Base-by-base conservation (phyloP, 202 grass and related monocot species). In the Panicum hallii region DNA sequence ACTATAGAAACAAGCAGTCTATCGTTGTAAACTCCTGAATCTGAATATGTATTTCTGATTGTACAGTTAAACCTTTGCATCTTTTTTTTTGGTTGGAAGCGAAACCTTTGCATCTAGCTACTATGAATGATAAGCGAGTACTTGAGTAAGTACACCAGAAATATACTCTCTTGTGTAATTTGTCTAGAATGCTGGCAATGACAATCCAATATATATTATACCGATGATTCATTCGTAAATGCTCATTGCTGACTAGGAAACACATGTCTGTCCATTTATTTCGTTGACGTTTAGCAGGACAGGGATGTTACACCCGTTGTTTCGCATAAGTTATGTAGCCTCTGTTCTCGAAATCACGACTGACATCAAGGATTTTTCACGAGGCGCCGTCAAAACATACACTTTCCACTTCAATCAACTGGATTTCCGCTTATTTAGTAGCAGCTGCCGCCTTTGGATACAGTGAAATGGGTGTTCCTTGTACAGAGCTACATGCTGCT, bases 401-500 rank as follows among this genome's bases (percentile, higher is more conserved):
- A 8, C 36, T 3, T 36, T 1, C 2, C 3, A 41, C 15, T 71
- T 60, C 4, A 3, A 30, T 40, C 6, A 48, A 14, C 13, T 68
- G 41, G 68, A 22, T 40, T 38, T 34, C 56, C 63, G 22, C 11
- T 82, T 56, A 88, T 78, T 88, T 36, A 50, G 12, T 50, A 17
- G 78, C 22, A 81, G 41, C 52, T 32, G 15, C 2, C n/a, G 16
- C 22, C 40, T 17, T 28, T 12, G 38, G 38, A 63, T 46, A 10
- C 8, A 46, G 41, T 19, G 75, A 11, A 48, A 14, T 26, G 4
- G 22, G 9, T 0, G 62, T n/a, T 54, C 45, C 16, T 81, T 63
- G 26, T 11, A 73, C 70, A 34, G 36, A 73, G 17, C 68, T 89
- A 85, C 87, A 89, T 85, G 82, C 54, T 79, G 74, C 75, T 74